Evolutionary conservation across 73 alveolate genomes (phyloP).

Genomic region (Tetrahymena thermophila): DNA sequence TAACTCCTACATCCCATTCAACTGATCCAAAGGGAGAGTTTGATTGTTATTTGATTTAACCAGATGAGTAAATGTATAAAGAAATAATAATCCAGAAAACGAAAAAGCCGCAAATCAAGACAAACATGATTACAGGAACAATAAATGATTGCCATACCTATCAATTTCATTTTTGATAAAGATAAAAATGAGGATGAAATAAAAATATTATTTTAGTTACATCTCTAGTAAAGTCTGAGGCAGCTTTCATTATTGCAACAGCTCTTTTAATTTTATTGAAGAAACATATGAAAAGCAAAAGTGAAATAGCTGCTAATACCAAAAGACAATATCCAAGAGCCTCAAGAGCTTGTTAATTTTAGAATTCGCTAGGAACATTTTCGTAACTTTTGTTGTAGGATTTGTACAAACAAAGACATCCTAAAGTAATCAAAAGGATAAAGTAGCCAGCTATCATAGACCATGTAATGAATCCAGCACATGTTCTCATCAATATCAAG

Average conservation of each 20-base stretch:
- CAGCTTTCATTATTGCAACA: conserved; percentile 60
- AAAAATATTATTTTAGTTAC: background rate
- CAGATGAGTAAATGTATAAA: conserved; percentile 69
- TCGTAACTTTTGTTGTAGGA: background rate
- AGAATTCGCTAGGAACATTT: background rate
- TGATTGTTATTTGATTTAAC: conserved; percentile 54
- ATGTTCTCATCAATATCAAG: background rate
- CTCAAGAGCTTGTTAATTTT: background rate
- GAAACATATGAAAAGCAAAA: conserved; percentile 6
- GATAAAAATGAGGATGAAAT: no score
- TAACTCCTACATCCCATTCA: conserved; percentile 65
- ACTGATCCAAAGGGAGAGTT: conserved; percentile 46
- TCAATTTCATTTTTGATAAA: background rate
- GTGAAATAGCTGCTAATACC: conserved; percentile 1
- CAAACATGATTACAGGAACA: conserved; percentile 76
- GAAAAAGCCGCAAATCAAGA: conserved; percentile 55
- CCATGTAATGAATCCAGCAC: background rate
- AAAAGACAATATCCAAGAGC: background rate
- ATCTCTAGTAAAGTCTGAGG: conserved; percentile 55
- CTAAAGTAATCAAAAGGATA: background rate
- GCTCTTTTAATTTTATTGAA: conserved; percentile 31
- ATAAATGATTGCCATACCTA: conserved; percentile 45
- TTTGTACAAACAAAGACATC: background rate
- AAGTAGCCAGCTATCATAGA: background rate
- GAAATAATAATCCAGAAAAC: conserved; percentile 78